Percentiles rank a stretch among this genome's conserved stretches.
Evolutionary conservation across 208 protist genomes (phyloP).

Genomic region (Crithidia bombi): DNA sequence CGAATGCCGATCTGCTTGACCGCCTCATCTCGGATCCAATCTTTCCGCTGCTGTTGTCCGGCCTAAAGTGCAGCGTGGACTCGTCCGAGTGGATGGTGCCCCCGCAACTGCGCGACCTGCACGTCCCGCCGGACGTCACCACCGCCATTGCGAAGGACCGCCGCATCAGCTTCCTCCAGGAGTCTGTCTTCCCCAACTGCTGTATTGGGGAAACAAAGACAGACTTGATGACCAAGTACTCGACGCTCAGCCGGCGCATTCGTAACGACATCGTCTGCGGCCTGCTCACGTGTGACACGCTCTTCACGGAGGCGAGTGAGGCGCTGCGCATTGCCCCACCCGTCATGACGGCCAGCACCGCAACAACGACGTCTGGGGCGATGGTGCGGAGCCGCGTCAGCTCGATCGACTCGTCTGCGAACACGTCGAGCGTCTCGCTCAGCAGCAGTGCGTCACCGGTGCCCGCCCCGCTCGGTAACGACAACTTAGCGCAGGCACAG

Average conservation of each 20-base stretch:
- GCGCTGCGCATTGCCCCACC: conserved; percentile 52
- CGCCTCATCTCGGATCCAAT: conserved; percentile 47
- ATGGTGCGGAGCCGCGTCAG: conserved; percentile 12
- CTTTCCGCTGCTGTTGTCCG: conserved; percentile 49
- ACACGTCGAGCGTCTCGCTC: conserved; percentile 25
- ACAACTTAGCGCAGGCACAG: conserved; percentile 2
- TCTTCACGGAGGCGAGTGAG: conserved; percentile 56
- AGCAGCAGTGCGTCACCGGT: conserved; percentile 17
- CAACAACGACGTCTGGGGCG: background rate
- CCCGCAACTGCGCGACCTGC: conserved; percentile 45
- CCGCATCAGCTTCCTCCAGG: conserved; percentile 48
- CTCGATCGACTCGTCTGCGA: conserved; percentile 23
- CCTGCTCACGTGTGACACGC: conserved; percentile 54
- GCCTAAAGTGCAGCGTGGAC: conserved; percentile 6
- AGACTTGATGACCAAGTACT: conserved; percentile 31
- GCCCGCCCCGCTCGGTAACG: conserved; percentile 7
- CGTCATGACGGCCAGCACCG: conserved; percentile 1
- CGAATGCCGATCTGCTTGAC: conserved; percentile 63
- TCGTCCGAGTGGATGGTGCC: conserved; percentile 33
- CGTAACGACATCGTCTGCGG: conserved; percentile 70
- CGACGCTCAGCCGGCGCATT: conserved; percentile 53
- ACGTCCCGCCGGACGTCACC: conserved; percentile 48
- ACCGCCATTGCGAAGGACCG: conserved; percentile 55
- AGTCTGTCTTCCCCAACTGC: conserved; percentile 33
- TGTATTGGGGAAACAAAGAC: conserved; percentile 13